Evolutionary conservation across 352 stramenopile species (phyloP), one percentile per base, ranked within the genome.

Genomic region (Ochromonadaceae sp.): DNA sequence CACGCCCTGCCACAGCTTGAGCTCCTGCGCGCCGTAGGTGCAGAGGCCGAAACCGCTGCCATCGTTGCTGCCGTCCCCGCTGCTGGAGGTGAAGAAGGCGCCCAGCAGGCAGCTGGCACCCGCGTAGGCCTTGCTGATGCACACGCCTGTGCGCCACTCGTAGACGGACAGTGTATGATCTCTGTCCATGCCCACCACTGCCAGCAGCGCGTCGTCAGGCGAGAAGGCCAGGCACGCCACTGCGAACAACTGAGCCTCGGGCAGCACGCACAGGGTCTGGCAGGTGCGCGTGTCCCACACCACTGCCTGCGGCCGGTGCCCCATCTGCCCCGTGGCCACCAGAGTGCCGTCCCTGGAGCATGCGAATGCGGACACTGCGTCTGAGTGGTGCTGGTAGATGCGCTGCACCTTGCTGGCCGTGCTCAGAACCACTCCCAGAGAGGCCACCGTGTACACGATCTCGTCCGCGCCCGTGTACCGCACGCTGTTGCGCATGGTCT

Each of bases 251-350:
- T 78, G 73, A 22, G 74, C 59, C 30, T 68, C 71, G 14, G 32
- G 39, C 25, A 78, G 47, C 4, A 46, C 60, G 66, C 52, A 20
- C 10, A 20, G 1, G 26, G 22, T 4, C 35, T 42, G 14, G 17
- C 31, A 30, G 17, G 55, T 56, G 55, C 15, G 5, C 35, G 49
- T 12, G 3, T 41, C 32, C 70, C 70, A 75, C 22, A 75, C 49
- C n/a, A 72, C 34, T 25, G 74, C 67, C 46, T 65, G 86, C 0
- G 63, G 63, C 12, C 26, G 4, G 25, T 69, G 34, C 1, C 65
- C 67, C 17, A 89, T 80, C 67, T 93, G 81, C 32, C 83, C 84
- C 58, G 83, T 92, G 32, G 83, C 84, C 30, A 80, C 75, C 5
- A 89, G 52, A 4, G 74, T 48, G 2, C 67, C 74, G 43, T 77